Conservation (phyloP, 2,329 filamentous ascomycete genomes). For the Fusarium haematococcum region DNA sequence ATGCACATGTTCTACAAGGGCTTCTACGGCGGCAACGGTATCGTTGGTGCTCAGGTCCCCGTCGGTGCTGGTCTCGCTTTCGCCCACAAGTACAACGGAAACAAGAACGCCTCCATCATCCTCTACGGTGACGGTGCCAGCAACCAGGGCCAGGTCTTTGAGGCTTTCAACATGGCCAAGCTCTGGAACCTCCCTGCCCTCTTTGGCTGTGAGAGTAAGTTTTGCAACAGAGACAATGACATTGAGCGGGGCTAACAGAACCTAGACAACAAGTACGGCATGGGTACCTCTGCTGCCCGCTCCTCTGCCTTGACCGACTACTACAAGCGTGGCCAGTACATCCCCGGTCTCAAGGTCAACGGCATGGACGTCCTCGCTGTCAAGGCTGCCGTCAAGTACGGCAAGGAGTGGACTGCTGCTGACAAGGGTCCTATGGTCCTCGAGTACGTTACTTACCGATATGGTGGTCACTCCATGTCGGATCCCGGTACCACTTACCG, state of each 20-base stretch:
- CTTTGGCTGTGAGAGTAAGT: conserved; percentile 97
- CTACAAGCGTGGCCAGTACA: conserved; percentile 99
- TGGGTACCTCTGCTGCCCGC: conserved; percentile 96
- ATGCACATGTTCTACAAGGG: conserved; percentile 99
- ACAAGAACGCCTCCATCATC: conserved; percentile 87
- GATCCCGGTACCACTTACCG: conserved; percentile 99
- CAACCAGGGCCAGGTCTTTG: conserved; percentile 99
- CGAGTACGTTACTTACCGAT: conserved; percentile 99
- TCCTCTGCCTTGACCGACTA: conserved; percentile 98
- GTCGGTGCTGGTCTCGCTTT: conserved; percentile 97
- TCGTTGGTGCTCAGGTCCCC: conserved; percentile 97
- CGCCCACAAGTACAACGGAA: conserved; percentile 91
- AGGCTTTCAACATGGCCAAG: conserved; percentile 99
- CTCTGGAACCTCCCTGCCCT: conserved; percentile 96
- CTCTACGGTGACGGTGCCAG: conserved; percentile 98
- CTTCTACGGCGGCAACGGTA: conserved; percentile 99
- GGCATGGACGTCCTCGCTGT: conserved; percentile 99
- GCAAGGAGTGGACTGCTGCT: conserved; percentile 84
- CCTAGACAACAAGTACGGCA: conserved; percentile 99
- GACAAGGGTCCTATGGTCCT: conserved; percentile 95
- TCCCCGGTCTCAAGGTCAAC: conserved; percentile 99
- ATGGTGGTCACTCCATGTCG: conserved; percentile 99
- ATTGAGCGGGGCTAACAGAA: conserved; percentile 17
- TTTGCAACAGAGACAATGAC: neutral
- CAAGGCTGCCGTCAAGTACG: conserved; percentile 95